Base-by-base conservation (phyloP, 2,329 filamentous ascomycete species). In the Chalaropsis ovoidea region DNA sequence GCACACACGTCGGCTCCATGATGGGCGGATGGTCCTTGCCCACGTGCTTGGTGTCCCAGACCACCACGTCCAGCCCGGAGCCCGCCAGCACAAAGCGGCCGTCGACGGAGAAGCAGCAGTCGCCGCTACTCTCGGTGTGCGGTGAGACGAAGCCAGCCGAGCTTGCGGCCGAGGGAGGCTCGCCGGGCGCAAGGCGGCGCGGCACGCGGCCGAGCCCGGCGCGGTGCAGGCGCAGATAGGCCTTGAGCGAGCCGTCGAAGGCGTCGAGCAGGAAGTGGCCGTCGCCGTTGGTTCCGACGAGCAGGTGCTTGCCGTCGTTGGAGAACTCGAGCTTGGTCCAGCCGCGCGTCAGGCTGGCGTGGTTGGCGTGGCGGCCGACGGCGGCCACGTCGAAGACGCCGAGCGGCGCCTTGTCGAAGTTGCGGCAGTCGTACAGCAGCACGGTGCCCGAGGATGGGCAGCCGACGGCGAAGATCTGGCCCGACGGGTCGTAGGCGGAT, bases 291-390 rank as follows among this genome's bases (percentile, higher is more conserved):
- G 93, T 97, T 15, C 89, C 89, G 19, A 99, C 75, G 4, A 99
- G 81, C 61, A 99, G 76, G 68, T 84, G 84, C 72, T 95, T 95
- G 19, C 94, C 94, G 72, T 99, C 94, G 71, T 99, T 99, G 67
- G 90, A 94, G 73, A 99, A 97, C 71, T 96, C 91, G 52, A 99
- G 81, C 70, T 88, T 91, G 1, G 89, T 94, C 94, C 94, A 99
- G 11, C 86, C 86, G 63, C 81, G 81, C 68, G 83, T 78, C 0
- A 81, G 76, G 63, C 88, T 85, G 61, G 86, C 82, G 5, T 79
- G 75, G 69, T 82, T 78, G 62, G 79, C 71, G 72, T 76, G 67
- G 72, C 77, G 73, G 58, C 78, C 77, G 62, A 79, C 76, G 65
- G 86, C 83, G 27, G 85, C 76, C 17, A 97, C 79, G 72, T 97